Base-by-base conservation (phyloP, 2,329 filamentous ascomycete genomes). In the Immersiporthe knoxdaviesiana region DNA sequence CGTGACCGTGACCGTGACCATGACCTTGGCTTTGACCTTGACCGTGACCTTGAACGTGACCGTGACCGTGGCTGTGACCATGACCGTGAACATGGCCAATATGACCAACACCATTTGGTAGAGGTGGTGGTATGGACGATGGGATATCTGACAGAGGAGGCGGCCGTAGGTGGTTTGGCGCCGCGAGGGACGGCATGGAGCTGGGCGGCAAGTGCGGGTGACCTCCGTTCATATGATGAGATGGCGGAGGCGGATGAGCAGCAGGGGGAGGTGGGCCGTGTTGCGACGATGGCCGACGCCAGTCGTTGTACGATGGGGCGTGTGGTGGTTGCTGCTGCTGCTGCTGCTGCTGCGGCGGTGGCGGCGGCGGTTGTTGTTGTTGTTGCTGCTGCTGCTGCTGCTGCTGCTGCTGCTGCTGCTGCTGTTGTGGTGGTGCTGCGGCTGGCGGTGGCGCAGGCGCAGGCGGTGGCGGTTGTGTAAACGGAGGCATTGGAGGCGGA, bases 271-370 rank as follows among this genome's bases (percentile, higher is more conserved):
- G 81, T 50, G 82, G 81, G 3, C 72, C 71, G 70, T 85, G 83
- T 65, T 84, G 84, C 44, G 84, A 83, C 27, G 84, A 78, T 18
- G 82, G 81, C 27, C 84, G 83, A 67, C 84, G 82, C 83, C 87
- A 88, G 68, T 85, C 84, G 60, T 76, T 76, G 74, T 81, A 85
- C 56, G 79, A 73, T 62, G 74, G 73, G 47, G 74, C 74, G 4
- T 80, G 75, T 21, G 59, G 14, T 10, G 82, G 78, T 11, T 81
- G 78, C 18, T 44, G 39, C 16, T 16, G 39, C 12, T 16, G 39
- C 14, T 16, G 39, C 14, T 16, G 39, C 5, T 16, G 39, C 6
- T 44, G 39, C 16, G 80, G 79, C 41, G 80, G 54, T 32, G 30
- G 21, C 7, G 82, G 78, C 8, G 81, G 37, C 14, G 37, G 37